These are phyloP conservation scores for Talaromyces stipitatus DNA, from an alignment of 495 filamentous ascomycete genomes.

Conservation along the genomic window DNA sequence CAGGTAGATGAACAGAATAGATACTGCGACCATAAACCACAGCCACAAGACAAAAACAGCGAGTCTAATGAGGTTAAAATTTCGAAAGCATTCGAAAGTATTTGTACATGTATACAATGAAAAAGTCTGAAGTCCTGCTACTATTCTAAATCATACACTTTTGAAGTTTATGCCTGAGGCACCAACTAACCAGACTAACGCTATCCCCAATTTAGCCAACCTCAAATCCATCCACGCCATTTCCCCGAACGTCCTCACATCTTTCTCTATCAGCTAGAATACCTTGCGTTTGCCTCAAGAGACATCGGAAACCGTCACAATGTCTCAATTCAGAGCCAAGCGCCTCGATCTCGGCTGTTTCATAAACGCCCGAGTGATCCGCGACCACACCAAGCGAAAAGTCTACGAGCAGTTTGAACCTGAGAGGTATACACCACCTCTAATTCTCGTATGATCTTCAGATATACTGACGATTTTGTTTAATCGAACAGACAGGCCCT, in stretches of 20 bases:
- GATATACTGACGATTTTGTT: background rate
- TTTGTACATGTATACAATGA: no score
- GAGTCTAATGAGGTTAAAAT: background rate
- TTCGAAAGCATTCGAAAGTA: no score
- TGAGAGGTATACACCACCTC: conserved; percentile 62
- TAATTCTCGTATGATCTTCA: background rate
- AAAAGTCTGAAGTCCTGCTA: no score
- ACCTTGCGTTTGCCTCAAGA: background rate
- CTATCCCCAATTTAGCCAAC: background rate
- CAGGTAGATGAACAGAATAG: background rate
- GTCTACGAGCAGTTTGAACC: conserved; percentile 79
- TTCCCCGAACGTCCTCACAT: background rate
- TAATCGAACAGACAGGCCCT: conserved; percentile 74
- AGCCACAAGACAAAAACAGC: background rate
- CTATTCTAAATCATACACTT: no score
- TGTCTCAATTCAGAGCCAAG: conserved; percentile 81
- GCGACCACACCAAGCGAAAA: conserved; percentile 93
- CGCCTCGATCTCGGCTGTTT: conserved; percentile 81
- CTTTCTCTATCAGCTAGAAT: background rate
- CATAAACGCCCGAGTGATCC: conserved; percentile 73
- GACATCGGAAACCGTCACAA: conserved; percentile 18
- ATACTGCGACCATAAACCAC: background rate
- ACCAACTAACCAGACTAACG: background rate
- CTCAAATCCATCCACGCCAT: background rate
- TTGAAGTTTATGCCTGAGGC: conserved; percentile 1